phyloP scores from a whole-genome alignment of 176 grass and related monocot genomes.

The Tuctoria greenei region DNA sequence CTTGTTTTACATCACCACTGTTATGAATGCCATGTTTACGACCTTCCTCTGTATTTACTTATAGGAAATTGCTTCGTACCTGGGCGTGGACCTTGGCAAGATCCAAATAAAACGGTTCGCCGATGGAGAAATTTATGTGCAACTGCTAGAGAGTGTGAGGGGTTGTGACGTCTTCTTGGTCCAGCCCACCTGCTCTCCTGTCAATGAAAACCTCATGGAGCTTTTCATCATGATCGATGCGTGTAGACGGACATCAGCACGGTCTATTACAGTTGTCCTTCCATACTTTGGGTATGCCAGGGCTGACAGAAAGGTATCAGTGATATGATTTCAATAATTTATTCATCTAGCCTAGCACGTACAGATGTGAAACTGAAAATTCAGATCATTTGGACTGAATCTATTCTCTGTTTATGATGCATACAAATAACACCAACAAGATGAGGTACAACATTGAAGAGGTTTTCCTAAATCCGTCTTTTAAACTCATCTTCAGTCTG shows the following conservation, averaged over 20 bases:
- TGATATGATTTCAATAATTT: background rate
- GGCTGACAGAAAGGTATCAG: conserved; percentile 87
- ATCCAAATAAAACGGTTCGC: conserved; percentile 88
- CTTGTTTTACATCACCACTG: background rate
- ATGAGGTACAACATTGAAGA: background rate
- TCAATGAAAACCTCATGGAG: conserved; percentile 95
- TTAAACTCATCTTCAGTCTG: background rate
- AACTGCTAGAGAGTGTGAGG: conserved; percentile 87
- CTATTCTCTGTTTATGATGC: background rate
- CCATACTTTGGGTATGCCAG: conserved; percentile 98
- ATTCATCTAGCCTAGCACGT: conserved; percentile 2
- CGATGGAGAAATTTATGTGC: conserved; percentile 92
- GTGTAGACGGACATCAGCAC: conserved; percentile 78
- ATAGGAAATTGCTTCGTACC: conserved; percentile 86
- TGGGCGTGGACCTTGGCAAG: conserved; percentile 78
- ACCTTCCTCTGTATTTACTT: background rate
- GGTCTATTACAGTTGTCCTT: conserved; percentile 87
- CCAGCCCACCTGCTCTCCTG: conserved; percentile 86
- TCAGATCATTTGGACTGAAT: background rate
- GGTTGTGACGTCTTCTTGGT: conserved; percentile 94
- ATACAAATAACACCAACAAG: background rate
- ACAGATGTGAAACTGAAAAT: background rate
- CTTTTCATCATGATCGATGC: conserved; percentile 97
- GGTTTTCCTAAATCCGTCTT: background rate
- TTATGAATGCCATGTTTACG: background rate